Percentiles rank a stretch among this genome's conserved stretches.
These are phyloP conservation scores for Lathyrus oleraceus DNA, from an alignment of 306 rosid genomes.

Conservation along the genomic window DNA sequence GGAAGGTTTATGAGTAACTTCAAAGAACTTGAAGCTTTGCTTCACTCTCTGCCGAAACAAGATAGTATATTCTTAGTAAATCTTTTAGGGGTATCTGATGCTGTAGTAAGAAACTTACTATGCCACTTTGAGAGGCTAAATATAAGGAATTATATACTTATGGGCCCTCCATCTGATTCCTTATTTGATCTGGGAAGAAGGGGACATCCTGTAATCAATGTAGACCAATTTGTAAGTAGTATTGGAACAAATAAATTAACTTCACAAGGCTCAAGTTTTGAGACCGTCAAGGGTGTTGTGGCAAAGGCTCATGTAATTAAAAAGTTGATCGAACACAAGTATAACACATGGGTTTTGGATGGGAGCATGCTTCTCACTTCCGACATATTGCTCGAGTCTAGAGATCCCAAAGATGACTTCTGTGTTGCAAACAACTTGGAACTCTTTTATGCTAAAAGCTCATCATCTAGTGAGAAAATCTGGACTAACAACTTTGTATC, in stretches of 20 bases:
- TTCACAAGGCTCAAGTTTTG: constrained; percentile 44
- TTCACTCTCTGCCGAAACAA: constrained; percentile 51
- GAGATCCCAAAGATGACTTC: constrained; percentile 44
- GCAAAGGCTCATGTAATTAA: constrained; percentile 53
- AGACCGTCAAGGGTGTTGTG: constrained; percentile 49
- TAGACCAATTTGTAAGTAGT: constrained; percentile 56
- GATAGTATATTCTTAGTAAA: constrained; percentile 55
- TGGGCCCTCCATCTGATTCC: constrained; percentile 65
- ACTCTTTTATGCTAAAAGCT: constrained; percentile 55
- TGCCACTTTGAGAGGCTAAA: constrained; percentile 85
- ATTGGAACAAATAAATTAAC: constrained; percentile 45
- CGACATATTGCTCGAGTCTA: constrained; percentile 37
- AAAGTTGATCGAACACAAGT: constrained; percentile 58
- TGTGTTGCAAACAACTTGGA: constrained; percentile 51
- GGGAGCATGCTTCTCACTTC: constrained; percentile 66
- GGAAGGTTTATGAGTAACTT: constrained; percentile 51
- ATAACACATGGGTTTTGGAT: constrained; percentile 59
- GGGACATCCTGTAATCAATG: constrained; percentile 71
- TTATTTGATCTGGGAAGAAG: constrained; percentile 75
- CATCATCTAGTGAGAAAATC: constrained; percentile 51
- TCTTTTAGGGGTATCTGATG: constrained; percentile 56
- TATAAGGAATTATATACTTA: constrained; percentile 60
- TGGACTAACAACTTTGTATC: constrained; percentile 48
- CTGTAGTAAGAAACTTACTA: constrained; percentile 59
- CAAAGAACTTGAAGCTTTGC: constrained; percentile 66